Evolutionary conservation across 495 filamentous ascomycete species (phyloP).

Genomic region (Pseudomonodictys pantanalensis): DNA sequence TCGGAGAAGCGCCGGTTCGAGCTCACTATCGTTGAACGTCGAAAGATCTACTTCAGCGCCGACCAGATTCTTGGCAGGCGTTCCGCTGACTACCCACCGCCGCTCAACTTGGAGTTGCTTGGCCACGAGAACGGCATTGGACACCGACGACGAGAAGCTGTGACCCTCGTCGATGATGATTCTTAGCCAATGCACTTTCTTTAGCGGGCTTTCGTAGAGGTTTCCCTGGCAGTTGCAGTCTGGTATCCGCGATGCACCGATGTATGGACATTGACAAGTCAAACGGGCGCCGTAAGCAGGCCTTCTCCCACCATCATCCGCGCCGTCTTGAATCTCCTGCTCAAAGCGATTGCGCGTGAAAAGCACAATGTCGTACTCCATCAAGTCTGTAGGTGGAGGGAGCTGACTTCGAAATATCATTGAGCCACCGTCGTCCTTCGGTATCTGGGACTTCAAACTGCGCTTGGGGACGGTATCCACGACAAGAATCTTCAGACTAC

Average conservation of each 20-base stretch:
- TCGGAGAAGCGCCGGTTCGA: conserved; percentile 35
- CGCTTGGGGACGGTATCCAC: conserved; percentile 41
- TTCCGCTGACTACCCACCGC: conserved; percentile 89
- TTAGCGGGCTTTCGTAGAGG: conserved; percentile 60
- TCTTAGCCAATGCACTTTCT: conserved; percentile 73
- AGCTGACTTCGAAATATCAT: conserved; percentile 47
- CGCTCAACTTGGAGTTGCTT: conserved; percentile 67
- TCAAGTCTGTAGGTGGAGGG: conserved; percentile 58
- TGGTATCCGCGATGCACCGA: conserved; percentile 42
- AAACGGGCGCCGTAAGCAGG: conserved; percentile 22
- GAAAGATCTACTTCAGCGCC: conserved; percentile 67
- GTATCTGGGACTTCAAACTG: background rate
- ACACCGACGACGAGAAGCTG: conserved; percentile 59
- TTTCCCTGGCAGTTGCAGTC: conserved; percentile 45
- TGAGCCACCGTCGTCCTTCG: background rate
- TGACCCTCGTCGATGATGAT: conserved; percentile 93
- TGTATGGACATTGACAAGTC: conserved; percentile 46
- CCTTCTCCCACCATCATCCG: conserved; percentile 41
- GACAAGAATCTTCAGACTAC: conserved; percentile 60
- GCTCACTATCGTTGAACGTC: conserved; percentile 32
- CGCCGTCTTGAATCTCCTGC: conserved; percentile 48
- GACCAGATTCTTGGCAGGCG: conserved; percentile 76
- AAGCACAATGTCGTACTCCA: conserved; percentile 73
- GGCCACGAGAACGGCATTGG: conserved; percentile 64
- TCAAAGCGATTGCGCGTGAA: conserved; percentile 75